These are phyloP conservation scores for Parathielavia appendiculata DNA, from an alignment of 495 filamentous ascomycete genomes.

Conservation along the genomic window DNA sequence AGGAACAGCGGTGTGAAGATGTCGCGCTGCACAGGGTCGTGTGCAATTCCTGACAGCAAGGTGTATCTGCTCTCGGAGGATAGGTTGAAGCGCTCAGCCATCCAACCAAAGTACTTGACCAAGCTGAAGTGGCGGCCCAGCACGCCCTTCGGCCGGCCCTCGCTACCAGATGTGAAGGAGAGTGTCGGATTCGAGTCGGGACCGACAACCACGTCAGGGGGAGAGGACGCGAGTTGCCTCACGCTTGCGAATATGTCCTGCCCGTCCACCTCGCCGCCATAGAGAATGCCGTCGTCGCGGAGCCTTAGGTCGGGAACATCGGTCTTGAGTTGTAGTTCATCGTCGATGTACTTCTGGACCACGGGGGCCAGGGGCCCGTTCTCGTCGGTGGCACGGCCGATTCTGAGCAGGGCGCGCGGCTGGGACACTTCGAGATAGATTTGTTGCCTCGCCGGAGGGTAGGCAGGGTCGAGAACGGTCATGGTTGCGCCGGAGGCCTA, in stretches of 20 bases:
- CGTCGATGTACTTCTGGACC: conserved; percentile 70
- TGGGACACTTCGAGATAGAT: conserved; percentile 87
- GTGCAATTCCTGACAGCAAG: conserved; percentile 77
- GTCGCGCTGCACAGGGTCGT: conserved; percentile 88
- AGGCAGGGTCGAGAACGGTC: conserved; percentile 80
- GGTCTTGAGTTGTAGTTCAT: conserved; percentile 65
- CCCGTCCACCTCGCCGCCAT: conserved; percentile 60
- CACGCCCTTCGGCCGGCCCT: conserved; percentile 73
- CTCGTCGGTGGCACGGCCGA: conserved; percentile 73
- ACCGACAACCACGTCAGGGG: conserved; percentile 75
- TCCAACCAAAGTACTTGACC: conserved; percentile 88
- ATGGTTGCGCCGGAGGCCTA: conserved; percentile 63
- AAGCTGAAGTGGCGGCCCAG: conserved; percentile 82
- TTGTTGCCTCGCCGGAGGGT: conserved; percentile 82
- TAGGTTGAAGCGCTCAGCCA: conserved; percentile 75
- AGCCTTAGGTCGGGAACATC: conserved; percentile 74
- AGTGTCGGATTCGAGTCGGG: conserved; percentile 84
- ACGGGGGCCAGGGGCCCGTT: conserved; percentile 61
- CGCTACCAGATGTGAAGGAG: conserved; percentile 78
- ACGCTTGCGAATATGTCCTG: conserved; percentile 62
- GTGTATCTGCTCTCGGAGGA: conserved; percentile 74
- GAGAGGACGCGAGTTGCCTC: conserved; percentile 46
- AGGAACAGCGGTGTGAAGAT: conserved; percentile 93
- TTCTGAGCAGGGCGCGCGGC: conserved; percentile 72
- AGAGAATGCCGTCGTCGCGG: conserved; percentile 64